Evolutionary conservation across 768 basidiomycete genomes (phyloP).

Genomic region (Tricholoma saponaceum): DNA sequence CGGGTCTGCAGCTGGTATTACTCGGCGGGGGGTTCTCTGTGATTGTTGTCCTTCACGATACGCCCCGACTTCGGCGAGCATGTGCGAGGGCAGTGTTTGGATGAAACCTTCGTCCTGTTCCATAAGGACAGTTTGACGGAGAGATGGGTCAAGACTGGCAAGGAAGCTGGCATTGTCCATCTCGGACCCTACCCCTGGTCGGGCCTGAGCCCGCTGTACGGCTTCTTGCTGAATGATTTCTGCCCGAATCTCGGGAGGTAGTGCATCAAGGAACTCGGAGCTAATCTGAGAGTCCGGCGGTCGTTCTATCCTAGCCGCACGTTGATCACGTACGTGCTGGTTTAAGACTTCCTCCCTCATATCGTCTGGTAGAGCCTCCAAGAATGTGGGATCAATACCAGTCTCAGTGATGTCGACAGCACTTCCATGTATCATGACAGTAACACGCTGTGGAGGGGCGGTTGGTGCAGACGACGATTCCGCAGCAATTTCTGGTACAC

Average conservation of each 20-base stretch:
- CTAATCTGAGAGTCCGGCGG: slow-evolving; percentile 87
- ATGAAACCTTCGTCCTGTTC: slow-evolving; percentile 87
- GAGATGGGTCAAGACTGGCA: slow-evolving; percentile 82
- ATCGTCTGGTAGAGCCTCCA: slow-evolving; percentile 96
- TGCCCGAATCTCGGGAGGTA: slow-evolving; percentile 94
- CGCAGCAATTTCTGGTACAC: slow-evolving; percentile 14
- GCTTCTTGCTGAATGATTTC: slow-evolving; percentile 97
- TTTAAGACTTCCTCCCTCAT: slow-evolving; percentile 98
- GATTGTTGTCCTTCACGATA: slow-evolving; percentile 55
- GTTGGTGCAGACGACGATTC: slow-evolving; percentile 22
- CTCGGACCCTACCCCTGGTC: slow-evolving; percentile 58
- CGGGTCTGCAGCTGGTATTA: slow-evolving; percentile 19
- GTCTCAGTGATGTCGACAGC: slow-evolving; percentile 97
- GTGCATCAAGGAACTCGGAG: slow-evolving; percentile 90
- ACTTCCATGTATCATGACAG: slow-evolving; percentile 88
- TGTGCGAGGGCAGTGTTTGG: slow-evolving; percentile 75
- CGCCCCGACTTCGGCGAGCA: slow-evolving; percentile 77
- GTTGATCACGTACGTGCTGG: slow-evolving; percentile 92
- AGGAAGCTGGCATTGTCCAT: slow-evolving; percentile 91
- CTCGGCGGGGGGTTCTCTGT: slow-evolving; percentile 28
- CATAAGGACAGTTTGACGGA: slow-evolving; percentile 87
- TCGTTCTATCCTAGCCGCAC: slow-evolving; percentile 69
- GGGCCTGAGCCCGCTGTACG: slow-evolving; percentile 68
- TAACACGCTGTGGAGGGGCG: slow-evolving; percentile 59
- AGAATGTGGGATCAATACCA: slow-evolving; percentile 96